Conservation (phyloP, 805 yeast genomes). For the Wickerhamiella shivajii region DNA sequence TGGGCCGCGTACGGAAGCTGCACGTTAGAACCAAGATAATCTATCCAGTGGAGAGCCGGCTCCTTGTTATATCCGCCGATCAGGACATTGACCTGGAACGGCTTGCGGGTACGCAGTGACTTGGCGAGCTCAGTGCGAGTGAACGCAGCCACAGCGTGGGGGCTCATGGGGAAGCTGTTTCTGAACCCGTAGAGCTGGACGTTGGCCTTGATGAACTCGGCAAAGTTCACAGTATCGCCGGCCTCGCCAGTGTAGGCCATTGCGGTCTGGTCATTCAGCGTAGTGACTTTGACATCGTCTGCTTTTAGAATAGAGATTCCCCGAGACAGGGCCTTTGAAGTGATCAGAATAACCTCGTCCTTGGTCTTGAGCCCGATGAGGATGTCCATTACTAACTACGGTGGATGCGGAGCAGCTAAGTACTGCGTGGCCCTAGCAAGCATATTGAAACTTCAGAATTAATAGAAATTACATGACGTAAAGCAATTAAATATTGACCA, state of each 20-base stretch:
- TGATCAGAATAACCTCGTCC: constrained; percentile 74
- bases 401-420: too few relatives aligned
- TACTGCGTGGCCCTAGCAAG: too few relatives aligned
- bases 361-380: constrained; percentile 71
- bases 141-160: constrained; percentile 76
- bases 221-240: constrained; percentile 92
- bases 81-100: constrained; percentile 85
- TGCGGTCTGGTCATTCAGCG: constrained; percentile 57
- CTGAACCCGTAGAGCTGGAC: constrained; percentile 77
- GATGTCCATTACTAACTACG: constrained; percentile 69
- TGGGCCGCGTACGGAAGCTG: constrained; percentile 94
- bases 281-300: constrained; percentile 67
- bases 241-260: constrained; percentile 91
- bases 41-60: constrained; percentile 76
- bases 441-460: too few relatives aligned
- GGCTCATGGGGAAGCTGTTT: constrained; percentile 65
- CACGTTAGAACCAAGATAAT: constrained; percentile 83
- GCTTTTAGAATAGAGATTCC: constrained; percentile 73
- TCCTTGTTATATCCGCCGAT: constrained; percentile 68
- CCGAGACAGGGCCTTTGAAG: constrained; percentile 88
- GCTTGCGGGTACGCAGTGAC: constrained; percentile 83
- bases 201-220: constrained; percentile 88
- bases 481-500: too few relatives aligned
- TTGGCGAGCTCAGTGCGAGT: constrained; percentile 79
- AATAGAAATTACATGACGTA: too few relatives aligned